These are phyloP conservation scores for Chrysosporium keratinophilum DNA, from an alignment of 2,329 filamentous ascomycete genomes.

Conservation along the genomic window DNA sequence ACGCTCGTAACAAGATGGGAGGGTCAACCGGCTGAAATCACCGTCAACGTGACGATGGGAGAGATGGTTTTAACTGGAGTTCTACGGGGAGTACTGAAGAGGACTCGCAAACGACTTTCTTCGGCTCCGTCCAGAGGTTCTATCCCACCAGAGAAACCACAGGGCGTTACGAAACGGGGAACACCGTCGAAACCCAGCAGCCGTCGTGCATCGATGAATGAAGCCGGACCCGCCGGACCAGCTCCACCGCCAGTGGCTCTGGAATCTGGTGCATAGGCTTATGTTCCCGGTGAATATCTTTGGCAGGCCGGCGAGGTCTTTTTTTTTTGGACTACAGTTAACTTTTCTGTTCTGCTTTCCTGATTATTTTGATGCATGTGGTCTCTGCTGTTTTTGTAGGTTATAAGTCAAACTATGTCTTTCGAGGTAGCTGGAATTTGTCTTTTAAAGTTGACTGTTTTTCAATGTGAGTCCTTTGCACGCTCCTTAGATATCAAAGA, in stretches of 20 bases:
- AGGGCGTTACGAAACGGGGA: constrained; percentile 5
- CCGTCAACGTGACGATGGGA: constrained; percentile 13
- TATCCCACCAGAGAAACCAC: constrained; percentile 7
- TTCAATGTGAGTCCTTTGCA: no score
- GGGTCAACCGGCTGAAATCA: constrained; percentile 14
- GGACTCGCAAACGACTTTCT: neutral
- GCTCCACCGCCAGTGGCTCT: neutral
- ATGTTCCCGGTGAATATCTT: neutral
- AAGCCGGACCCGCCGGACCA: neutral
- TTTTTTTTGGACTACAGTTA: no score
- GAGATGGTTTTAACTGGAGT: constrained; percentile 13
- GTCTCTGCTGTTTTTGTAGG: no score
- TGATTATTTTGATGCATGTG: no score
- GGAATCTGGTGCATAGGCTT: neutral
- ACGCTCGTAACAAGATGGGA: constrained; percentile 2
- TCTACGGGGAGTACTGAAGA: constrained; percentile 12
- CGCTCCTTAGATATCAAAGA: no score
- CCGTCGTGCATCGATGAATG: no score
- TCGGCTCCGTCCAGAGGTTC: neutral
- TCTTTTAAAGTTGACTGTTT: no score
- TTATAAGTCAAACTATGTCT: no score
- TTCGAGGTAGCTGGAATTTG: no score
- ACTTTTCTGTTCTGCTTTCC: no score
- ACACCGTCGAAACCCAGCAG: neutral
- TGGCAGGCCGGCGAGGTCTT: neutral